A percentile compares a stretch with the other conserved stretches of the same genome.
Evolutionary conservation across 164 flowering plant species (phyloP).

Genomic region (Kalanchoe fedtschenkoi): DNA sequence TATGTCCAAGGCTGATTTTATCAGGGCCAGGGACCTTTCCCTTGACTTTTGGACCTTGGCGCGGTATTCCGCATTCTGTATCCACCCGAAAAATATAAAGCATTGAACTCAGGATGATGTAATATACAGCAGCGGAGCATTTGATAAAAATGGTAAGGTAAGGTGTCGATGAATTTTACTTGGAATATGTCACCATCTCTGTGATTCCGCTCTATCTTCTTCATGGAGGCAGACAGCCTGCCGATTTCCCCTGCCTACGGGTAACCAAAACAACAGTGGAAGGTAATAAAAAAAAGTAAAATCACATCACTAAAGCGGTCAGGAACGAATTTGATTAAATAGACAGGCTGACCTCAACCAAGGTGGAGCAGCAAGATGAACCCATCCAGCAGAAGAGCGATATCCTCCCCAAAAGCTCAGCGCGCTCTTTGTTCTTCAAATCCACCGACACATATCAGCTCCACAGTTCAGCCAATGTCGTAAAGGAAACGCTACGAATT

Average conservation of each 20-base stretch:
- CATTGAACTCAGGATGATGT: no score
- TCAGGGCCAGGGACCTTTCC: conserved; percentile 67
- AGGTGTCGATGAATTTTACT: conserved; percentile 23
- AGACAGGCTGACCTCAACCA: conserved; percentile 68
- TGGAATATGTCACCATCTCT: conserved; percentile 45
- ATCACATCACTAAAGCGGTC: background rate
- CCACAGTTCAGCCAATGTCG: background rate
- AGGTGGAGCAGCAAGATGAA: conserved; percentile 61
- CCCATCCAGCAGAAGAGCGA: conserved; percentile 97
- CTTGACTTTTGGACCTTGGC: conserved; percentile 61
- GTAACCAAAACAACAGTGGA: background rate
- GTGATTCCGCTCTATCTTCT: conserved; percentile 76
- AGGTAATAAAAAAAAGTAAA: background rate
- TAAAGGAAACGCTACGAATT: no score
- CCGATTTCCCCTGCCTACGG: conserved; percentile 79
- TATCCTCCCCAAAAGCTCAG: conserved; percentile 72
- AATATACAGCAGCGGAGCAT: no score
- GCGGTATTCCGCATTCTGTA: conserved; percentile 60
- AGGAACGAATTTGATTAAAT: background rate
- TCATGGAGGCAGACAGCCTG: conserved; percentile 79
- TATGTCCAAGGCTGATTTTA: conserved; percentile 69
- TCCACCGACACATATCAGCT: background rate
- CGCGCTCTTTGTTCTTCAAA: conserved; percentile 75
- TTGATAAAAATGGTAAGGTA: background rate
- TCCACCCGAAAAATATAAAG: background rate